Evolutionary conservation across 352 stramenopile species (phyloP).

Genomic region (Lagenidium sp.): DNA sequence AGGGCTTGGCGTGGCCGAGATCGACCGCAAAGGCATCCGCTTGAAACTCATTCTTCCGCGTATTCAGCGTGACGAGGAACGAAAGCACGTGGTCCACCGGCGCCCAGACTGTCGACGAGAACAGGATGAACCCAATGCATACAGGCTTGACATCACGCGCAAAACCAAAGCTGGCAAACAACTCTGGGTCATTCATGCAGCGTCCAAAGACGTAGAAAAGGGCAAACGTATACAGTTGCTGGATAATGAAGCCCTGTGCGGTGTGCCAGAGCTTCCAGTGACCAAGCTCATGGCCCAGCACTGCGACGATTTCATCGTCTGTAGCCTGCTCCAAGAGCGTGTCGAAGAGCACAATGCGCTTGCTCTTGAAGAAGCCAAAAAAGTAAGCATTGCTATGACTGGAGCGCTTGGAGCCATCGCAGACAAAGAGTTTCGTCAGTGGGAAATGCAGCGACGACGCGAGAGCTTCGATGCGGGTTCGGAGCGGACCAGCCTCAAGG

Average conservation of each 20-base stretch:
- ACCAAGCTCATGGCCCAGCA: constrained; percentile 95
- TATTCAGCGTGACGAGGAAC: constrained; percentile 72
- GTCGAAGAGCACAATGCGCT: constrained; percentile 96
- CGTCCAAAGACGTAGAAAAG: constrained; percentile 74
- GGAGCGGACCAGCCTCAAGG: constrained; percentile 83
- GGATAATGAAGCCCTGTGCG: constrained; percentile 89
- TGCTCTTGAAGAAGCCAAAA: constrained; percentile 95
- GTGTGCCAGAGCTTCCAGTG: constrained; percentile 97
- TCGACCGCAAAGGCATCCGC: constrained; percentile 94
- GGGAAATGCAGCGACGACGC: constrained; percentile 90
- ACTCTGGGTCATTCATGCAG: constrained; percentile 69
- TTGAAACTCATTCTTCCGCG: constrained; percentile 73
- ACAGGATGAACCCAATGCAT: constrained; percentile 79
- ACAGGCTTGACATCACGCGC: constrained; percentile 35
- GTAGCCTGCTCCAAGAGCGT: constrained; percentile 93
- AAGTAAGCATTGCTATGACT: constrained; percentile 89
- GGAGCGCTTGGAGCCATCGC: constrained; percentile 95
- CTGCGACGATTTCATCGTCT: constrained; percentile 92
- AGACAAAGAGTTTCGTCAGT: constrained; percentile 96
- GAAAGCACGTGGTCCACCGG: constrained; percentile 69
- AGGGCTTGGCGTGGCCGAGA: constrained; percentile 82
- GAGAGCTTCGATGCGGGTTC: constrained; percentile 89
- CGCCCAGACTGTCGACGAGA: constrained; percentile 76
- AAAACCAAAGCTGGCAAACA: constrained; percentile 75
- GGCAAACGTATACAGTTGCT: constrained; percentile 81